phyloP scores from a whole-genome alignment of 768 basidiomycete species.

The Cyathus striatus region DNA sequence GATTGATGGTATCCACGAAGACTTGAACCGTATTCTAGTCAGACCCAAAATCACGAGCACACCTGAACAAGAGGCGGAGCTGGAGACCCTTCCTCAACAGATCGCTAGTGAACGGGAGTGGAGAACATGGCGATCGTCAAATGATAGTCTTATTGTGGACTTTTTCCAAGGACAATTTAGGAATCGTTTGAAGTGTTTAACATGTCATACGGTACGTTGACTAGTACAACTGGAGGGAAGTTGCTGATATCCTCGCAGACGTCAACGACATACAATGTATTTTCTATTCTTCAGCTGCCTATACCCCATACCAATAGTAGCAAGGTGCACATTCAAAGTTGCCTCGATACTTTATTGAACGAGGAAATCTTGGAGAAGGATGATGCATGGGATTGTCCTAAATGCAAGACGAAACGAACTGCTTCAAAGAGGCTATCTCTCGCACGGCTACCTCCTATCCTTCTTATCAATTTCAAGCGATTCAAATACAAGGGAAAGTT shows the following conservation, averaged over 20 bases:
- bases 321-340: conserved; percentile 69
- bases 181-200: conserved; percentile 84
- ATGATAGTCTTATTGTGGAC: conserved; percentile 93
- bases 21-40: conserved; percentile 77
- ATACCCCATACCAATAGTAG: conserved; percentile 64
- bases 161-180: conserved; percentile 97
- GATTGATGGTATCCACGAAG: conserved; percentile 88
- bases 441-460: conserved; percentile 87
- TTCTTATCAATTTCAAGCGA: conserved; percentile 89
- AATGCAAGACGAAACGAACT: conserved; percentile 83
- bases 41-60: conserved; percentile 62
- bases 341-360: conserved; percentile 87
- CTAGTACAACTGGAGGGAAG: too few relatives aligned
- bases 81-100: conserved; percentile 82
- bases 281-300: conserved; percentile 92
- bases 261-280: conserved; percentile 94
- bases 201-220: conserved; percentile 76
- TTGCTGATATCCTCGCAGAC: conserved; percentile 56
- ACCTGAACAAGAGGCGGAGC: conserved; percentile 79
- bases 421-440: conserved; percentile 86
- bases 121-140: conserved; percentile 82
- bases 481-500: conserved; percentile 90
- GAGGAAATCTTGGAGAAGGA: conserved; percentile 88
- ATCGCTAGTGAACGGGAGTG: conserved; percentile 92
- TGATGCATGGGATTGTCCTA: conserved; percentile 95